Base-by-base conservation (phyloP, 169 alveolate genomes). In the Babesia sp. region DNA sequence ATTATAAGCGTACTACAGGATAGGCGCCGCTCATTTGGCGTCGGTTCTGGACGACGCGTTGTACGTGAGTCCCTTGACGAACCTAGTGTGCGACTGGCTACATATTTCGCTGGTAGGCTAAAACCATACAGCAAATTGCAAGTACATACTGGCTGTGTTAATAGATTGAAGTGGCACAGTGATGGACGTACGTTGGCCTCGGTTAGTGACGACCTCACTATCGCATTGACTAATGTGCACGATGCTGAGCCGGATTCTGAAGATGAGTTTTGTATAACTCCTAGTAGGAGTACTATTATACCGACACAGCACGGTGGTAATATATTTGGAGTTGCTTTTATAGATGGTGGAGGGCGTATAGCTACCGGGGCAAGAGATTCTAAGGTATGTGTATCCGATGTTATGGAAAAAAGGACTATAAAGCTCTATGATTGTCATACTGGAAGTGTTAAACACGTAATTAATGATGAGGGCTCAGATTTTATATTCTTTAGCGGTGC, bases 141-240 rank as follows among this genome's bases (percentile, higher is more conserved):
- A 55, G 91, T 86, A 7, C 91, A 85, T 42, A 33, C 29, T 4
- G 84, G 84, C 31, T 72, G 84, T 44, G 91, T 85, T 5, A 85
- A 85, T 50, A 77, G 91, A 28, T 71, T 85, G 36, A 50, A 68
- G 29, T 85, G 91, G 91, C 84, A 85, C 66, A 76, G 46, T 1
- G 69, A 72, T 28, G 85, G 82, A 11, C 22, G 64, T 22, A 55
- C 71, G 44, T 72, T 85, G 50, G 91, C 91, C 22, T 80, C 90
- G 29, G 86, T 64, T 34, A 74, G 91, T 42, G 86, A 73, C 81
- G 91, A 85, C 63, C 77, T 54, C 48, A 68, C 71, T 33, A 73
- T 82, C 18, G 79, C 82, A 42, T 18, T 85, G 28, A 75, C 85
- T 70, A 71, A 85, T 48, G 50, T 78, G 34, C 73, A 73, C 63